Conservation (phyloP, 495 filamentous ascomycete species). For the Penicillium alfredii region DNA sequence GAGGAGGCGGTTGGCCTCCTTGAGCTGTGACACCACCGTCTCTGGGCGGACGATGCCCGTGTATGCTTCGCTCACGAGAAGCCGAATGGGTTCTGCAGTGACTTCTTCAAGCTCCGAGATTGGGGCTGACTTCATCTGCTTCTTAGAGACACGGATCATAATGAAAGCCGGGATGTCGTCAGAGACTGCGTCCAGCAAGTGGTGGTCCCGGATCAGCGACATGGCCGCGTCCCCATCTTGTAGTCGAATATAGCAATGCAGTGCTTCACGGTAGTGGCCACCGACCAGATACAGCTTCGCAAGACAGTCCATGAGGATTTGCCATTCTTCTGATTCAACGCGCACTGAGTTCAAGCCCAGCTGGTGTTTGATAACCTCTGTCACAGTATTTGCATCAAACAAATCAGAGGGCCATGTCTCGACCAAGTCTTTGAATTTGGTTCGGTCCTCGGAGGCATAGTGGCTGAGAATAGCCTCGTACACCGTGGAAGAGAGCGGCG, state of each 20-base stretch:
- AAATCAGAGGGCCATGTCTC: conserved; percentile 79
- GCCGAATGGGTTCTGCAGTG: conserved; percentile 71
- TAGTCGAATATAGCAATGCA: conserved; percentile 80
- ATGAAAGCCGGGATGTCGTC: conserved; percentile 89
- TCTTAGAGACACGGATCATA: conserved; percentile 72
- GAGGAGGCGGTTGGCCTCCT: conserved; percentile 45
- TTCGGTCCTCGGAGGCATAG: conserved; percentile 68
- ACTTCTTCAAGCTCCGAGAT: conserved; percentile 66
- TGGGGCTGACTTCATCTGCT: conserved; percentile 60
- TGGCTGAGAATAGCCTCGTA: conserved; percentile 84
- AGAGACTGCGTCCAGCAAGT: conserved; percentile 75
- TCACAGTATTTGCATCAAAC: conserved; percentile 67
- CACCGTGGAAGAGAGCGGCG: conserved; percentile 70
- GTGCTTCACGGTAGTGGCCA: conserved; percentile 72
- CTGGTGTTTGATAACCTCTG: conserved; percentile 65
- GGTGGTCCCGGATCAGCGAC: conserved; percentile 72
- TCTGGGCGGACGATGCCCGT: conserved; percentile 78
- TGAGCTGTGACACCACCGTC: conserved; percentile 69
- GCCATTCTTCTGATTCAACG: conserved; percentile 76
- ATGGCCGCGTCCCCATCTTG: conserved; percentile 90
- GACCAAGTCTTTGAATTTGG: conserved; percentile 68
- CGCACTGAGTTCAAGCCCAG: conserved; percentile 61
- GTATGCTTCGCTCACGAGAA: conserved; percentile 86
- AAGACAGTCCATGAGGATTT: conserved; percentile 71
- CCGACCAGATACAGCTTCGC: conserved; percentile 77